Conservation (phyloP, 805 yeast genomes). For the Metschnikowia sp. region DNA sequence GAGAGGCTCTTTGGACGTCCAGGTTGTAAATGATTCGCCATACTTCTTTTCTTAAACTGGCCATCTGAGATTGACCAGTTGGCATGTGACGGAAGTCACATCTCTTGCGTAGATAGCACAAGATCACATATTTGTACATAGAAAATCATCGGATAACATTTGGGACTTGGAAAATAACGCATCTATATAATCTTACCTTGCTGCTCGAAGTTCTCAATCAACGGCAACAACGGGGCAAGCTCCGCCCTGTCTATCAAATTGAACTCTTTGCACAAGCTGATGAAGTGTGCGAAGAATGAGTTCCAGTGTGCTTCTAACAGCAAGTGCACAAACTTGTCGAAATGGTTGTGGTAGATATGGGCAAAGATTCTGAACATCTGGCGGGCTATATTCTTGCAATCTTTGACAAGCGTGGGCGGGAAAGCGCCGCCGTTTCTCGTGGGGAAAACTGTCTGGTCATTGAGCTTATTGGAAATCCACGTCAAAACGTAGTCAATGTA, state of each 20-base stretch:
- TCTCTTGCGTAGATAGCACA: background rate
- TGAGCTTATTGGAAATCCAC: constrained; percentile 84
- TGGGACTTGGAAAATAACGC: background rate
- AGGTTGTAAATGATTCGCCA: constrained; percentile 62
- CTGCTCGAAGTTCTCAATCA: constrained; percentile 75
- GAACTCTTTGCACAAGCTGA: constrained; percentile 83
- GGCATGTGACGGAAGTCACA: background rate
- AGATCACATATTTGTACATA: background rate
- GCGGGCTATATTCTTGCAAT: constrained; percentile 79
- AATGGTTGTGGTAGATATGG: constrained; percentile 90
- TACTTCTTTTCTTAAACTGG: constrained; percentile 64
- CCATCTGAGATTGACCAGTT: background rate
- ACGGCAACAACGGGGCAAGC: constrained; percentile 68
- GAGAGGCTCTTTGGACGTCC: constrained; percentile 82
- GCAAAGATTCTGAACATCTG: constrained; percentile 97
- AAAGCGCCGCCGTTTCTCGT: constrained; percentile 87
- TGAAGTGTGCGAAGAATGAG: constrained; percentile 91
- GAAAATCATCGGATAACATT: constrained; percentile 1
- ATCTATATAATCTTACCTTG: constrained; percentile 73
- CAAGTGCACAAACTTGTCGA: constrained; percentile 87
- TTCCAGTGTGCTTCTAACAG: constrained; percentile 97
- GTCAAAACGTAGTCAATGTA: constrained; percentile 89
- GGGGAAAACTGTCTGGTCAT: constrained; percentile 88
- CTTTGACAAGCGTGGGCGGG: constrained; percentile 79
- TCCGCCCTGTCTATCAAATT: constrained; percentile 76